A percentile compares a stretch with the other conserved stretches of the same genome.
These are phyloP conservation scores for Venturia carpophila DNA, from an alignment of 2,329 filamentous ascomycete genomes.

Conservation along the genomic window DNA sequence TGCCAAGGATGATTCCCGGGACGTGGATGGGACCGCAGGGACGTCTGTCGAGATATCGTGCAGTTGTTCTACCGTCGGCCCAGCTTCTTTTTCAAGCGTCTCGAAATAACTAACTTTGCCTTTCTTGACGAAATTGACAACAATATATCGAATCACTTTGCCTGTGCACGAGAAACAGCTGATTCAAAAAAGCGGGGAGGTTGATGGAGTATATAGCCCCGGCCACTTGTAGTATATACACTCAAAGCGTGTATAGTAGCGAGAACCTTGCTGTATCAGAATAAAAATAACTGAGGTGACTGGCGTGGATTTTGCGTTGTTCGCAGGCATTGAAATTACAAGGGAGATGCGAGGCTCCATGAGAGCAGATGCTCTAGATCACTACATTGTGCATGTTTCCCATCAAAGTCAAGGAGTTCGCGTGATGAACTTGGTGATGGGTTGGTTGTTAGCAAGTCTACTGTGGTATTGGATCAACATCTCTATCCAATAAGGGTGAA, in stretches of 20 bases:
- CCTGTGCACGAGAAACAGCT: not conserved
- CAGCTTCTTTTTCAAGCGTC: not conserved
- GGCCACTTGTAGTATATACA: not conserved
- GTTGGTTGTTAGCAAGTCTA: too few relatives aligned
- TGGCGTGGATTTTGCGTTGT: not conserved
- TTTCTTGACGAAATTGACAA: not conserved
- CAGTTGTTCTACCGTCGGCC: not conserved
- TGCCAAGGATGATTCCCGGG: not conserved
- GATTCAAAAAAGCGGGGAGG: not conserved
- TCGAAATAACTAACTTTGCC: not conserved
- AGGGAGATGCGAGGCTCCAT: not conserved
- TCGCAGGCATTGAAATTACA: not conserved
- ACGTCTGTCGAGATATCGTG: not conserved
- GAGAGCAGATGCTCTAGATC: not conserved
- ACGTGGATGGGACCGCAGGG: not conserved
- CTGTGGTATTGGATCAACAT: not conserved
- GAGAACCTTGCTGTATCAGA: not conserved
- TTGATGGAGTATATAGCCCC: not conserved
- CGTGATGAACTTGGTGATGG: not conserved
- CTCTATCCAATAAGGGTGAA: not conserved
- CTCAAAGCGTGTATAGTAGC: slow-evolving; percentile 4
- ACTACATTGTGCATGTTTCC: not conserved
- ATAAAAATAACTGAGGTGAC: too few relatives aligned
- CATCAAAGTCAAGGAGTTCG: not conserved
- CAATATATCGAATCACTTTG: not conserved